Base-by-base conservation (phyloP, 257 asterid species). In the Schizonepeta tenuifolia region DNA sequence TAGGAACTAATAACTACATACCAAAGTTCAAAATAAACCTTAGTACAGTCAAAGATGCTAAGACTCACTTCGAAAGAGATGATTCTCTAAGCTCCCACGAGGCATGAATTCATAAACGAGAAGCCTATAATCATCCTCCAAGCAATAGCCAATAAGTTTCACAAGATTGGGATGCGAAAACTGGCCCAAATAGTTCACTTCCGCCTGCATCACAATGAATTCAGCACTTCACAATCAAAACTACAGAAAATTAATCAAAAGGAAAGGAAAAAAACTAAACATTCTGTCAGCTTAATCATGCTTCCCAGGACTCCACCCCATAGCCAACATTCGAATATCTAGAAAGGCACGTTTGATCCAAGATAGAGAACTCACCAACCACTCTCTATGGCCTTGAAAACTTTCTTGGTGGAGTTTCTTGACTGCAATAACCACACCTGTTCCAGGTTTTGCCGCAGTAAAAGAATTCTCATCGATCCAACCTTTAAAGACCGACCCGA, bases 401-500 rank as follows among this genome's bases (percentile, higher is more conserved):
- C 96, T 84, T 59, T 87, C 89, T 80, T 83, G 92, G 72, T 87
- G 83, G n/a, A 90, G 90, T 70, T 82, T 88, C 77, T 88, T 93
- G 6, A 91, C 98, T 21, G 97, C 97, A 72, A 93, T 76, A 49
- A 83, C 79, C 74, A 85, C 56, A 38, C 98, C 97, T 0, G 96
- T 82, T 43, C 97, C 96, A 0, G 97, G 94, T 76, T 86, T 91
- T 46, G 96, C 61, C 41, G 96, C 93, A 13, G 86, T 73, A 2
- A 76, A 80, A 4, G 92, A 75, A 76, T 78, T 77, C 81, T 87
- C 89, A 79, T 93, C 96, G 26, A 93, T 82, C 97, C 98, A 90
- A 51, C 98, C 98, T 75, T 93, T 90, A 65, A 87, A 93, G 9
- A 93, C 97, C 0, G 97, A 85, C 31, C 98, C 97, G 55, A 87